Conservation (phyloP, 495 filamentous ascomycete species). For the Xylaria grammica region DNA sequence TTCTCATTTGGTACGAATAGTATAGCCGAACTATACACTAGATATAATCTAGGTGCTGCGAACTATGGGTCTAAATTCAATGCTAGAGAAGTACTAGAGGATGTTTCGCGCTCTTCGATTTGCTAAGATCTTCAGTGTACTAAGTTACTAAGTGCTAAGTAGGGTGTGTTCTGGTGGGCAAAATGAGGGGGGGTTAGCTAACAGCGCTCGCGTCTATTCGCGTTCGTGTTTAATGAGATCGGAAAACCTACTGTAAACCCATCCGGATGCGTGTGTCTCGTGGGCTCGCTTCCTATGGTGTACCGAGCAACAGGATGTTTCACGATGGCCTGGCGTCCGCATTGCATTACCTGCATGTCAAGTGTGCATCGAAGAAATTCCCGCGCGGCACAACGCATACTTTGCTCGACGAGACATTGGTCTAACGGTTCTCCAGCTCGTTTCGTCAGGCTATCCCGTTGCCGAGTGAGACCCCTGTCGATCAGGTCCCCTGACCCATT, state of each 20-base stretch:
- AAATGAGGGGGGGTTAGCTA: neutral
- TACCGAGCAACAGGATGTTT: constrained; percentile 16
- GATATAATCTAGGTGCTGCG: neutral
- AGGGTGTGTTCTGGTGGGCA: neutral
- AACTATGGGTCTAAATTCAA: constrained; percentile 1
- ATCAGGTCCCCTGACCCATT: constrained; percentile 19
- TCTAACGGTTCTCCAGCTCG: constrained; percentile 11
- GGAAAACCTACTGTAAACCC: neutral
- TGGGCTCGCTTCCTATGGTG: constrained; percentile 1
- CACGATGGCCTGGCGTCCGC: constrained; percentile 1
- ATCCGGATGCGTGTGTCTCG: constrained; percentile 17
- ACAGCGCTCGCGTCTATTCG: too few species aligned
- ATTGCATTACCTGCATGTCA: constrained; percentile 19
- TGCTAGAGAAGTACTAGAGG: neutral
- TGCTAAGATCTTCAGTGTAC: constrained; percentile 12
- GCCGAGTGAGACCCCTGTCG: constrained; percentile 18
- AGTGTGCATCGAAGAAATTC: constrained; percentile 8
- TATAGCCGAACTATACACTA: constrained; percentile 19
- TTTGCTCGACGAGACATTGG: constrained; percentile 14
- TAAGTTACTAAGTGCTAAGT: too few species aligned
- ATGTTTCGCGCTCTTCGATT: neutral
- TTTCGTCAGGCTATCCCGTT: constrained; percentile 9
- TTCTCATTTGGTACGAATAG: constrained; percentile 14
- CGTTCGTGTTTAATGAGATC: neutral
- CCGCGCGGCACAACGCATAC: constrained; percentile 9